These are phyloP conservation scores for Calvatia gigantea DNA, from an alignment of 768 basidiomycete genomes.

Conservation along the genomic window DNA sequence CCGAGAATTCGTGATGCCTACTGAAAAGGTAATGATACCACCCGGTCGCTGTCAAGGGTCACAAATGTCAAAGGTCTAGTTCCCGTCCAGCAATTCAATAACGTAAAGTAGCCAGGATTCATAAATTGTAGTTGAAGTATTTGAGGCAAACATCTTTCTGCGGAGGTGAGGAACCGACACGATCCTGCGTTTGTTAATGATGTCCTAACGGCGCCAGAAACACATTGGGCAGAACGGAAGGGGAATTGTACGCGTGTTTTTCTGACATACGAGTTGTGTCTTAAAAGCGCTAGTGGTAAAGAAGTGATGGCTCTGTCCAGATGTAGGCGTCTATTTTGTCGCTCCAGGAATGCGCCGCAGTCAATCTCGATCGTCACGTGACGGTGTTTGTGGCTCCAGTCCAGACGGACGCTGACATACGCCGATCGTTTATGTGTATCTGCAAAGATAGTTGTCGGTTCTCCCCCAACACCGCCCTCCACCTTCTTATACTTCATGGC, in stretches of 20 bases:
- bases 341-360: background rate
- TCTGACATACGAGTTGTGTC: background rate
- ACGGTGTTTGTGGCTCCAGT: background rate
- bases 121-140: too few species aligned
- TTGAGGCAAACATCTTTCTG: too few species aligned
- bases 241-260: too few species aligned
- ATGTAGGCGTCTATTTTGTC: too few species aligned
- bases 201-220: too few species aligned
- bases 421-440: constrained; percentile 13
- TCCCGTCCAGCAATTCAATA: background rate
- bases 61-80: background rate
- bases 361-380: constrained; percentile 3
- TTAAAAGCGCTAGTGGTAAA: background rate
- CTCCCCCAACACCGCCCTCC: constrained; percentile 14
- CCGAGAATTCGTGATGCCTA: background rate
- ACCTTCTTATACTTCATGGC: constrained; percentile 9
- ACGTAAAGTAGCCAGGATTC: background rate
- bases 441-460: constrained; percentile 13
- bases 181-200: too few species aligned
- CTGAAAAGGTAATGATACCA: background rate
- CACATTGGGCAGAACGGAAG: too few species aligned
- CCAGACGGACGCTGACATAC: constrained; percentile 19
- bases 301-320: background rate
- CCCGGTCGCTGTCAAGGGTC: background rate
- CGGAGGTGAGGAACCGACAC: too few species aligned